Percentiles rank a stretch among this genome's conserved stretches.
These are phyloP conservation scores for Ogataea minuta DNA, from an alignment of 805 yeast genomes.

Conservation along the genomic window DNA sequence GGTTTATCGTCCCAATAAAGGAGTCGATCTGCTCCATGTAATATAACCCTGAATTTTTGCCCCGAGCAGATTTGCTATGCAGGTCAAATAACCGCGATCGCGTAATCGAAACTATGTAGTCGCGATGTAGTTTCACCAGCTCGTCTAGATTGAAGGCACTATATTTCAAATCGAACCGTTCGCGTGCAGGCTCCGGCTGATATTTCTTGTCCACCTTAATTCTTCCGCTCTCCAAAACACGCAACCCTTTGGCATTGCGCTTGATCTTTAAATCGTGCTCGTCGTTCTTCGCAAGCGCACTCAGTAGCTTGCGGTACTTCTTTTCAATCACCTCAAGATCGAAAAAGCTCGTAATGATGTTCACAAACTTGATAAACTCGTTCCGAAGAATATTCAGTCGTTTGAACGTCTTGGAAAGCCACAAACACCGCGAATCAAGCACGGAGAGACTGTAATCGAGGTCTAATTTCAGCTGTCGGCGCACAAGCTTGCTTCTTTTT, in stretches of 20 bases:
- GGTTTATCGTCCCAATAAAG: slow-evolving; percentile 36
- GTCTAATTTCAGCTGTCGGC: slow-evolving; percentile 9
- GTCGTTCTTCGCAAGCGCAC: slow-evolving; percentile 18
- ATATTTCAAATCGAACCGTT: slow-evolving; percentile 8
- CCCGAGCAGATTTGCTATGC: slow-evolving; percentile 27
- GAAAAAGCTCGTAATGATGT: slow-evolving; percentile 40
- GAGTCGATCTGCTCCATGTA: slow-evolving; percentile 43
- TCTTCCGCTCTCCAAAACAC: slow-evolving; percentile 17
- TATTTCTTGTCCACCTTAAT: slow-evolving; percentile 14
- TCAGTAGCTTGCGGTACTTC: slow-evolving; percentile 31
- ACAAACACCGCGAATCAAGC: slow-evolving; percentile 19
- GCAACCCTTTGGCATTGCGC: slow-evolving; percentile 17
- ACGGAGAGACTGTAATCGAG: slow-evolving; percentile 12
- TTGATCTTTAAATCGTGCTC: slow-evolving; percentile 14
- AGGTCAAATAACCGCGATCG: slow-evolving; percentile 36
- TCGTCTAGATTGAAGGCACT: slow-evolving; percentile 49
- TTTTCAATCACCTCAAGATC: slow-evolving; percentile 47
- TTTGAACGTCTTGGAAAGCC: slow-evolving; percentile 27
- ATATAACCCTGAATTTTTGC: slow-evolving; percentile 37
- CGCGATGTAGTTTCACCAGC: slow-evolving; percentile 36
- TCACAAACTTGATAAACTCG: slow-evolving; percentile 42
- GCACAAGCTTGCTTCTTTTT: slow-evolving; percentile 14
- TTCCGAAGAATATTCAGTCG: slow-evolving; percentile 39
- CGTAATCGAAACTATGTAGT: slow-evolving; percentile 37
- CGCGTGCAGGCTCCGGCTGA: not conserved